Base-by-base conservation (phyloP, 768 basidiomycete species). In the Paxillus ammoniavirescens region DNA sequence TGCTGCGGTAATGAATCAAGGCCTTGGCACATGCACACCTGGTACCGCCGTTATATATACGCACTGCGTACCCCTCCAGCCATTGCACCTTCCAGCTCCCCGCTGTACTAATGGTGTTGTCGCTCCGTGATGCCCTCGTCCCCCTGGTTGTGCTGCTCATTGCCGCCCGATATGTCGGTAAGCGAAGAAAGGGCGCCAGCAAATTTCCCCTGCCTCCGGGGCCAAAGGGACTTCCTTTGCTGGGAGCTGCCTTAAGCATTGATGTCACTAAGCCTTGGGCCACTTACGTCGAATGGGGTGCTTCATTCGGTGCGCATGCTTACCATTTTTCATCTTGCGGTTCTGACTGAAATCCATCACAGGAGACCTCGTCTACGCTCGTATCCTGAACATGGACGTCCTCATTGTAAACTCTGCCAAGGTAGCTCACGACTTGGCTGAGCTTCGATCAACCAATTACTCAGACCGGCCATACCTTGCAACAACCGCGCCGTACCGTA, bases 171-270 rank as follows among this genome's bases (percentile, higher is more conserved):
- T 65, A 58, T 30, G 28, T 64, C n/a, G 12, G 35, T 8, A 50
- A 36, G 51, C 47, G 57, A 48, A 44, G 30, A 17, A 9, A 35
- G 13, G 47, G 30, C 12, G 45, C 42, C 4, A 31, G 17, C 10
- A 50, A 50, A 7, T n/a, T 42, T 38, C 60, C 71, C 17, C 70
- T 81, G 28, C 78, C 77, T 43, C 79, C 77, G 36, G 83, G 82
- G 17, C 82, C 84, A 5, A 78, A 68, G 61, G 75, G 77, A 42
- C 61, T 82, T 35, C 71, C 71, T 12, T 8, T 72, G 15, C 30
- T 71, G 26, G 71, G 71, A 40, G 58, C 55, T 14, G 54, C 48
- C 17, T 50, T 63, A 26, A 63, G 62, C 21, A 48, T 73, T n/a
- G 61, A 73, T 41, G 13, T 58, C 13, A 55, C 62, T 13, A 54